Evolutionary conservation across 1,284 basidiomycete genomes (phyloP), one percentile per base, ranked within the genome.

Genomic region (Xerocomus amazonicus): DNA sequence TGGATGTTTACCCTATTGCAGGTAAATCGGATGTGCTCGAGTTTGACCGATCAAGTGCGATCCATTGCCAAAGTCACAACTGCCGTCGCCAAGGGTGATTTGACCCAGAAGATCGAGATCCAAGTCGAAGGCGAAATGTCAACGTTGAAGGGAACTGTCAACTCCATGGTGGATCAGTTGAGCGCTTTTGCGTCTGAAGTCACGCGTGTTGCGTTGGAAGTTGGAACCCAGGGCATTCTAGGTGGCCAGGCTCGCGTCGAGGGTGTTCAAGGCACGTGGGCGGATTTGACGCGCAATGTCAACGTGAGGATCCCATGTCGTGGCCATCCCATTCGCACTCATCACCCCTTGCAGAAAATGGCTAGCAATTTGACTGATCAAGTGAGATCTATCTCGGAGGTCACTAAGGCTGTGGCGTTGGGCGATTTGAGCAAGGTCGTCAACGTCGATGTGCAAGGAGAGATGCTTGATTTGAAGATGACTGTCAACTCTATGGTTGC

Each of bases 371-470:
- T 98, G 59, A 98, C 96, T 1, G 89, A 95, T 61, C 96, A 99
- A 80, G 96, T 98, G 57, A 87, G 95, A 59, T 94, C 92, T 51
- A 98, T 99, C 55, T 96, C 96, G 1, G 85, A 92, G 63, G 96
- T 99, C 41, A 99, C 97, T 28, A 98, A 96, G 67, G 92, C 92
- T 38, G 96, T 99, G 56, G 96, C 97, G 1, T 78, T 87, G 54
- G 97, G 97, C 48, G 92, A 98, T 63, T 74, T 98, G 45, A 83
- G 78, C 57, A 90, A 93, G 69, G 86, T 87, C 38, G 92, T 98
- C 69, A 87, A 92, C 56, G 94, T 97, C 56, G 94, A 97, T 63
- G 95, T 96, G 23, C 91, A 95, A 67, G 95, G 96, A 53, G 96
- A 98, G 74, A 97, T 99, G 79, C 76, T 97, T 8, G 94, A 97